Evolutionary conservation across 768 basidiomycete species (phyloP).

Genomic region (Leccinum boreale): DNA sequence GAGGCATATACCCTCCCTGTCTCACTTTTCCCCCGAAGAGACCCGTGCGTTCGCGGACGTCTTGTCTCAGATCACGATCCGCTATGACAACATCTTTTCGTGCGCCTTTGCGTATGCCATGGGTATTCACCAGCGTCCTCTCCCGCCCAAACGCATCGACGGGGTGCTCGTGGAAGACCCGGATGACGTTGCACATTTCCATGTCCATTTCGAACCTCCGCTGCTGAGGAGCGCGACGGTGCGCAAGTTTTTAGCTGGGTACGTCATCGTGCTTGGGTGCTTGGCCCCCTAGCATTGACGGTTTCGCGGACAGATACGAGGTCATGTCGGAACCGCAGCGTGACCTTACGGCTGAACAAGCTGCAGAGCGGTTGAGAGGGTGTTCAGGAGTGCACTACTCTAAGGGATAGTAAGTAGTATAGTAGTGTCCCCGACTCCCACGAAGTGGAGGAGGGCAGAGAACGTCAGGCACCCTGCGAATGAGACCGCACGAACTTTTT

Average conservation of each 20-base stretch:
- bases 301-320: conserved; percentile 60
- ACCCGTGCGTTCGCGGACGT: conserved; percentile 61
- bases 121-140: conserved; percentile 87
- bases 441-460: no score
- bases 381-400: conserved; percentile 61
- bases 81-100: conserved; percentile 76
- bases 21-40: conserved; percentile 59
- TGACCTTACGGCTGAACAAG: conserved; percentile 87
- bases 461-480: no score
- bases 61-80: conserved; percentile 59
- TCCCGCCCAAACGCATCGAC: conserved; percentile 39
- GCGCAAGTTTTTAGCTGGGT: conserved; percentile 90
- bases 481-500: no score
- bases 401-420: not conserved
- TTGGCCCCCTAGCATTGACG: not conserved
- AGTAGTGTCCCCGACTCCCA: no score
- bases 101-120: conserved; percentile 94
- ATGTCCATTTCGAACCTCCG: conserved; percentile 86
- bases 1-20: conserved; percentile 73
- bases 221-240: conserved; percentile 78
- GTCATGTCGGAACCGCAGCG: conserved; percentile 89
- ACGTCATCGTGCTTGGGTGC: conserved; percentile 31
- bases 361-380: conserved; percentile 60
- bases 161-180: conserved; percentile 34
- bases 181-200: conserved; percentile 69